Evolutionary conservation across 1,139 yeast species (phyloP).

Genomic region (Candida sp.): DNA sequence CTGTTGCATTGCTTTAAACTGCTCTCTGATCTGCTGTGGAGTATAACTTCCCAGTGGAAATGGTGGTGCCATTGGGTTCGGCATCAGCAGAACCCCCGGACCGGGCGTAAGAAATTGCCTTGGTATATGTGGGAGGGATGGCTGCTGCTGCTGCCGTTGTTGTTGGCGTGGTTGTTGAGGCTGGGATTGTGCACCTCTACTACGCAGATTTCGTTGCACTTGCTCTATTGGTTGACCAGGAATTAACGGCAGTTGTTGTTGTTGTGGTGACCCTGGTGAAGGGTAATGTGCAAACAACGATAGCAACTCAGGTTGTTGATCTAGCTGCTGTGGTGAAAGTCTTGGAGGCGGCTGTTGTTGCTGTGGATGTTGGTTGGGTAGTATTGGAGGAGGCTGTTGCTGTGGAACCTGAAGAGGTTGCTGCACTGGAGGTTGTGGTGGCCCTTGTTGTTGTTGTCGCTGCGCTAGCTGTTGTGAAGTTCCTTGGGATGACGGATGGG

Average conservation of each 20-base stretch:
- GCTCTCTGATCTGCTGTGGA: not conserved
- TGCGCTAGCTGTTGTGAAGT: not conserved
- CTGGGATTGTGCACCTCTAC: too few relatives aligned
- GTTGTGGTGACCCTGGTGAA: not conserved
- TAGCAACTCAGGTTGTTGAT: not conserved
- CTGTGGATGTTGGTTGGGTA: not conserved
- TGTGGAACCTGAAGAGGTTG: not conserved
- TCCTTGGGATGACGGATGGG: not conserved
- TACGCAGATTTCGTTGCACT: too few relatives aligned
- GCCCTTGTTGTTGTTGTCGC: not conserved
- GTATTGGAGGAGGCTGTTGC: not conserved
- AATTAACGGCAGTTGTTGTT: not conserved
- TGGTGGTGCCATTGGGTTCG: not conserved
- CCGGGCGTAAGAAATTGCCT: too few relatives aligned
- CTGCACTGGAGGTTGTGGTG: not conserved
- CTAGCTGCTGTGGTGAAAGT: not conserved
- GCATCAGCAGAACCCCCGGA: not conserved
- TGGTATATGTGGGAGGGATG: not conserved
- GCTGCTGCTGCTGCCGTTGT: not conserved
- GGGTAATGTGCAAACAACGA: not conserved
- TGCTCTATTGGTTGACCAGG: not conserved
- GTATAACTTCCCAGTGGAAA: not conserved
- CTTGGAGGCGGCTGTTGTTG: constrained; percentile 11
- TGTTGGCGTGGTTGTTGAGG: too few relatives aligned
- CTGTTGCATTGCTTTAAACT: not conserved